Percentiles rank a stretch among this genome's conserved stretches.
Conservation (phyloP, 2,329 filamentous ascomycete species). For the Aspergillus cejpii region DNA sequence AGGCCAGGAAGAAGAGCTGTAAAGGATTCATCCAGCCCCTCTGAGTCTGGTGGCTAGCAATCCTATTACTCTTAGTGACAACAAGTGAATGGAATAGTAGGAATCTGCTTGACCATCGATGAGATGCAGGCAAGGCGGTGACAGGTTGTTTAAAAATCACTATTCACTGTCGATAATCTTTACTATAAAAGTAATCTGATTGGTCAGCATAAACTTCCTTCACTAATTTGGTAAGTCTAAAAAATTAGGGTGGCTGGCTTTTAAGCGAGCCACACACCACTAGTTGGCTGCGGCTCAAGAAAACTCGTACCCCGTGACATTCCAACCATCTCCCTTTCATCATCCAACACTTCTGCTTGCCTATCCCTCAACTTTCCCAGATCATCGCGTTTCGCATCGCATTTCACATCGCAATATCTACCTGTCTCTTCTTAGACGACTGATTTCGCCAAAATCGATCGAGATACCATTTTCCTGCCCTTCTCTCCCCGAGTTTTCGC, state of each 20-base stretch:
- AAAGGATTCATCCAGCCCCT: slow-evolving; percentile 23
- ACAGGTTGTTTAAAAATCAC: slow-evolving; percentile 14
- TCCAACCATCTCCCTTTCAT: slow-evolving; percentile 39
- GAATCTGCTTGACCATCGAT: too few relatives aligned
- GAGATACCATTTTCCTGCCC: slow-evolving; percentile 24
- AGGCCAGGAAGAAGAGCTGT: slow-evolving; percentile 20
- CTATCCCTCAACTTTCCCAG: slow-evolving; percentile 29
- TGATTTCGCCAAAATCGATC: slow-evolving; percentile 23
- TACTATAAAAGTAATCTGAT: neutral
- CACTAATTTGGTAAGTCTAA: neutral
- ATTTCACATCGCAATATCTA: slow-evolving; percentile 38
- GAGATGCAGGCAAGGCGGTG: slow-evolving; percentile 18
- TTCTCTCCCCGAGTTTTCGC: slow-evolving; percentile 28
- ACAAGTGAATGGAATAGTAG: slow-evolving; percentile 7
- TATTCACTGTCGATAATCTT: too few relatives aligned
- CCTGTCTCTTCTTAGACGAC: slow-evolving; percentile 19
- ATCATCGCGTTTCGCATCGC: slow-evolving; percentile 42
- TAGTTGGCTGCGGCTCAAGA: slow-evolving; percentile 28
- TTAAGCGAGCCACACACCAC: slow-evolving; percentile 21
- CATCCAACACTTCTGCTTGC: slow-evolving; percentile 28
- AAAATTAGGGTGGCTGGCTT: slow-evolving; percentile 9
- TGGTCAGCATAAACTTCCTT: slow-evolving; percentile 2
- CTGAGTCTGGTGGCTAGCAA: slow-evolving; percentile 6
- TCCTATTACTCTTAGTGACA: slow-evolving; percentile 1
- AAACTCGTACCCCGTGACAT: slow-evolving; percentile 39